Base-by-base conservation (phyloP, 2,329 filamentous ascomycete genomes). In the Sclerotinia trifoliorum region DNA sequence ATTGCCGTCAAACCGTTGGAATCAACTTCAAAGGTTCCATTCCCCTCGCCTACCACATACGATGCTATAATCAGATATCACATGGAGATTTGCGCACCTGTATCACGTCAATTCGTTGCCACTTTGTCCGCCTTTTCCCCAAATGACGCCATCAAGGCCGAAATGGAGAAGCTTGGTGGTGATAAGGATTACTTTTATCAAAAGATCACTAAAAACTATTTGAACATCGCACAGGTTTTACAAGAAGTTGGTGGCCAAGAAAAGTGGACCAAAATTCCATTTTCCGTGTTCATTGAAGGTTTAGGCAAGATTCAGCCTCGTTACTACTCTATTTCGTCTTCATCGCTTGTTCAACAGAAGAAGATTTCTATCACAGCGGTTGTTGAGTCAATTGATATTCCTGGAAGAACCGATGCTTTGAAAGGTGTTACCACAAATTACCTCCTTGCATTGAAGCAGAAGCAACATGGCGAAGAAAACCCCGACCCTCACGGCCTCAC, bases 271-370 rank as follows among this genome's bases (percentile, higher is more conserved):
- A 89, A 88, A 66, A 88, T 97, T 67, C 96, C 95, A 21, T 98
- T 99, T 82, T 97, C 95, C 11, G 89, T 94, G 75, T 89, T 98
- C 75, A 93, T 99, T 73, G 95, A 99, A 83, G 91, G 93, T 73
- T 81, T 99, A 70, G 92, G 89, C 81, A 98, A 97, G 84, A 88
- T 99, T 68, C 95, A 99, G 80, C 94, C 95, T 51, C 92, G 95
- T 62, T 99, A 98, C 85, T 99, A 99, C 83, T 99, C 96, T 62
- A 99, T 99, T 79, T 99, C 95, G 2, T 99, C 96, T 1, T 98
- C 95, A 0, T 97, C 95, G 8, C 80, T 93, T 11, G 94, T 96
- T 21, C 94, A 99, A 78, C 94, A 95, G 78, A 90, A 96, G 81
- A 94, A 93, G 82, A 93, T 99, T 73, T 92, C 95, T 70, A 91